Conservation (phyloP, 202 grass and related monocot genomes). For the Digitaria exilis region DNA sequence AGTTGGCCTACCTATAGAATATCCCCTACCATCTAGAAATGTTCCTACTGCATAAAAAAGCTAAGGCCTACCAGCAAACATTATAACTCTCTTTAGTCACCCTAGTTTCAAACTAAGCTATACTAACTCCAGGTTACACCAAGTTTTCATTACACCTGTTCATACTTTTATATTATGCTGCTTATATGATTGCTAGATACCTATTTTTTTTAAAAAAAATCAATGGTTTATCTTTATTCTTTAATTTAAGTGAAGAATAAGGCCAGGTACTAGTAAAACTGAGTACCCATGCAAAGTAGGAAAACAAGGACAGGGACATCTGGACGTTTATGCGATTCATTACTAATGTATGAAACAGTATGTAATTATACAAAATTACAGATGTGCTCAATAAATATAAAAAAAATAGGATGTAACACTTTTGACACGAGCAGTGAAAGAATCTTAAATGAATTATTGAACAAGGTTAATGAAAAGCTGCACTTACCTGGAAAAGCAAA, state of each 20-base stretch:
- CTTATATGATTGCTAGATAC: background rate
- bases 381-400: constrained; percentile 25
- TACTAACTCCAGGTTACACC: background rate
- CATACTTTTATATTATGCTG: background rate
- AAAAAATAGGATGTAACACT: background rate
- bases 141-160: background rate
- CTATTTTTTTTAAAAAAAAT: background rate
- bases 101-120: constrained; percentile 2
- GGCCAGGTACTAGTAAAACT: background rate
- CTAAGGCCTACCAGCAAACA: background rate
- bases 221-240: background rate
- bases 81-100: background rate
- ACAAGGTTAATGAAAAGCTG: constrained; percentile 25
- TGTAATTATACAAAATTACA: background rate
- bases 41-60: constrained; percentile 24
- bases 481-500: constrained; percentile 96
- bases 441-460: background rate
- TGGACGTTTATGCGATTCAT: background rate
- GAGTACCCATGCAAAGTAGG: background rate
- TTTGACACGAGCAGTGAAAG: background rate
- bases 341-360: constrained; percentile 4
- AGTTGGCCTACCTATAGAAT: constrained; percentile 13
- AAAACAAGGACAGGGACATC: background rate
- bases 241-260: constrained; percentile 12
- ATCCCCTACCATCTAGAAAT: background rate